Conservation (phyloP, 148 eudicot species). For the Vaccinium myrtillus region DNA sequence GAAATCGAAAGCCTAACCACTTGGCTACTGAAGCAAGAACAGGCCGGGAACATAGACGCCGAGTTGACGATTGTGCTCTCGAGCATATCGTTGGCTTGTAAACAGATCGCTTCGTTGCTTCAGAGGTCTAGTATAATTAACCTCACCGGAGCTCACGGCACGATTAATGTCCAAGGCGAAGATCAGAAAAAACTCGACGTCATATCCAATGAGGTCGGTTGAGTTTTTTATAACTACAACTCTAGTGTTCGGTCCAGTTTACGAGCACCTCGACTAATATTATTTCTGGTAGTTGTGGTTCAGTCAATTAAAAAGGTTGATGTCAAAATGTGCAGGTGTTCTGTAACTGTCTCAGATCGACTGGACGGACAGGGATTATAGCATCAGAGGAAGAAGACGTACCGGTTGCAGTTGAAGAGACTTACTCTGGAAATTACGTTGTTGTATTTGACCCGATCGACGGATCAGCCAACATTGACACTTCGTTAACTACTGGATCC, state of each 20-base stretch:
- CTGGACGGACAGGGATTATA: conserved; percentile 94
- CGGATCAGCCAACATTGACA: conserved; percentile 95
- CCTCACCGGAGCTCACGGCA: conserved; percentile 92
- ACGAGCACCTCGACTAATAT: no score
- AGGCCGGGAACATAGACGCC: conserved; percentile 71
- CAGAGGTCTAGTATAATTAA: conserved; percentile 87
- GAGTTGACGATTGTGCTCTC: conserved; percentile 86
- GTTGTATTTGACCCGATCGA: conserved; percentile 97
- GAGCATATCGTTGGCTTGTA: conserved; percentile 90
- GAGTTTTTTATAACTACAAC: background rate
- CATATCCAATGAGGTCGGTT: conserved; percentile 79
- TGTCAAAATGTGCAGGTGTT: conserved; percentile 55
- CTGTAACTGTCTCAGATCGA: conserved; percentile 80
- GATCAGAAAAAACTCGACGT: conserved; percentile 99
- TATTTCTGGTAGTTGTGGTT: no score
- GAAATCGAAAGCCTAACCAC: conserved; percentile 5
- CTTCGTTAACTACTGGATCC: conserved; percentile 95
- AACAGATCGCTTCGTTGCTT: conserved; percentile 86
- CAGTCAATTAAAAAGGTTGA: background rate
- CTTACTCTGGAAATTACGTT: conserved; percentile 93
- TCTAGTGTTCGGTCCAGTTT: no score
- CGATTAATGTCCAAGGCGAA: conserved; percentile 88
- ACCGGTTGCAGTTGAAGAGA: conserved; percentile 98
- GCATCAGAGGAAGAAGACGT: conserved; percentile 99
- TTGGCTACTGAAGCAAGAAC: conserved; percentile 89